Percentiles rank a stretch among this genome's conserved stretches.
These are phyloP conservation scores for Fagopyrum tataricum DNA, from an alignment of 148 eudicot genomes.

Conservation along the genomic window DNA sequence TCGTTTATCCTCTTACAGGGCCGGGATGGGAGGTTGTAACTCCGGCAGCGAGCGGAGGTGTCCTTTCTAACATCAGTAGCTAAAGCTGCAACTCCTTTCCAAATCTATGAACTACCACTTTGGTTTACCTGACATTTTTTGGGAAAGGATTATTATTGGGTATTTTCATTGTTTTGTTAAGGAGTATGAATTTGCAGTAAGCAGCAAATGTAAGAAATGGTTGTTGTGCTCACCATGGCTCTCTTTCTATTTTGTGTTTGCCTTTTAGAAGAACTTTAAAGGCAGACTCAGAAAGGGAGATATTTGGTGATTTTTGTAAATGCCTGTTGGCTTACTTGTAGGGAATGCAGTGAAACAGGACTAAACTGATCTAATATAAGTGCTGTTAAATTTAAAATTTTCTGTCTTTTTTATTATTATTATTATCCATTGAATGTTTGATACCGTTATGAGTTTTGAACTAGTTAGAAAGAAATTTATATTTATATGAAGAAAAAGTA, in stretches of 20 bases:
- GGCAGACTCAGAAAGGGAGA: neutral
- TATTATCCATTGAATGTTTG: too few relatives aligned
- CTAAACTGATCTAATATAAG: too few relatives aligned
- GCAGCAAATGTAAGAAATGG: neutral
- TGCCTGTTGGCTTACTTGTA: neutral
- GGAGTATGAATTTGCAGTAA: neutral
- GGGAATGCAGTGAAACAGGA: neutral
- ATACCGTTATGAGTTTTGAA: too few relatives aligned
- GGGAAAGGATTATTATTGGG: neutral
- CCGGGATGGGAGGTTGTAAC: constrained; percentile 99
- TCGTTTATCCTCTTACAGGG: constrained; percentile 64
- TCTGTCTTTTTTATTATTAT: too few relatives aligned
- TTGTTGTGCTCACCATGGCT: neutral
- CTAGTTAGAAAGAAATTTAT: too few relatives aligned
- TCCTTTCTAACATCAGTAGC: constrained; percentile 76
- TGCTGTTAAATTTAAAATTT: too few relatives aligned
- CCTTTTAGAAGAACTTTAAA: neutral
- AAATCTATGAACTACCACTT: neutral
- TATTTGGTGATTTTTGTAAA: neutral
- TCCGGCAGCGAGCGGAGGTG: constrained; percentile 68
- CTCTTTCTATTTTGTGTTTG: constrained; percentile 7
- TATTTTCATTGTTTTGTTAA: neutral
- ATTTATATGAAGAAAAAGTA: too few relatives aligned
- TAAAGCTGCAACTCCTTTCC: constrained; percentile 9
- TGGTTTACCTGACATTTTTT: neutral